Evolutionary conservation across 495 filamentous ascomycete species (phyloP), one percentile per base, ranked within the genome.

Genomic region (Aspergillus carlsbadensis): DNA sequence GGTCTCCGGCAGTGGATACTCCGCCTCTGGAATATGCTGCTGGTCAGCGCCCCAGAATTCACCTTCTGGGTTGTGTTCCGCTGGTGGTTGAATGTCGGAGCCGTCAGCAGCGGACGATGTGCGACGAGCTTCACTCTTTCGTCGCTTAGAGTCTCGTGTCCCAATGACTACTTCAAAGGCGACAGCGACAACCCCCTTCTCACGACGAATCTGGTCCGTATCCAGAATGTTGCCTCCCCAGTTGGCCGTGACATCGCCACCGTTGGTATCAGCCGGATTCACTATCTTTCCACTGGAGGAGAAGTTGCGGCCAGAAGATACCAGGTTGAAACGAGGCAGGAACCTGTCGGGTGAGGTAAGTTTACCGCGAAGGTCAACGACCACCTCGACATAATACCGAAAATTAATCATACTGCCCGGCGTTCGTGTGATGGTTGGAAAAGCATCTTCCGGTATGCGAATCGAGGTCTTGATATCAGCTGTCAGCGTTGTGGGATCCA

Each of bases 391-490:
- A 60, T 89, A 89, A 65, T 98, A 98, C 60, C 87, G 88, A 72
- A 98, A 98, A 58, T 85, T 89, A 57, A 98, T 95, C 81, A 96
- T 91, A 21, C 86, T 84, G 18, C 92, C 90, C 0, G 94, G 94
- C 4, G 96, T 91, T 52, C 83, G 85, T 11, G 83, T 86, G 56
- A 98, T 97, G 6, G 92, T 96, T 2, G 94, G 93, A 62, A 98
- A 98, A 0, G 85, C 84, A 59, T 96, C 91, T 58, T 92, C 91
- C 0, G 94, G 94, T 20, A 96, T 84, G 48, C 91, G 83, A 2
- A 98, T 83, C 15, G 87, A 89, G 2, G 90, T 87, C 20, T 84
- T 91, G 45, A 98, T 80, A 47, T 84, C 83, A 0, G 90, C 81
- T 15, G 84, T 86, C 54, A 96, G 79, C n/a, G 83, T 89, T 14